Percentiles rank a stretch among this genome's conserved stretches.
phyloP scores from a whole-genome alignment of 2,329 filamentous ascomycete species.

The Epichloe bromicola region DNA sequence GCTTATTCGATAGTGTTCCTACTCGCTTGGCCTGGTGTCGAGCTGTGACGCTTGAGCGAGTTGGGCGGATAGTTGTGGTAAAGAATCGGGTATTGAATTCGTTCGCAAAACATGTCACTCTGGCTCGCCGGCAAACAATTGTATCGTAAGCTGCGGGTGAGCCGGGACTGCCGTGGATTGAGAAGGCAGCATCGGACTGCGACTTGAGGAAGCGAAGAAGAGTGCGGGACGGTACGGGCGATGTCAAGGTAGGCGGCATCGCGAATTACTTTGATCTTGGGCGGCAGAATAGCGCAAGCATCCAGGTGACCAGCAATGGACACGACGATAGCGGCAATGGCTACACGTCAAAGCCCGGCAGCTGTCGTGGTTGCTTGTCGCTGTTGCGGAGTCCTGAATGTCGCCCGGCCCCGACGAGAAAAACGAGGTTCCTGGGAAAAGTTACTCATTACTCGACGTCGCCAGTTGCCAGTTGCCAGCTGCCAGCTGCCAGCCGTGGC shows the following conservation, averaged over 20 bases:
- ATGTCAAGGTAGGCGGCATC: slow-evolving; percentile 32
- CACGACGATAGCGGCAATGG: slow-evolving; percentile 4
- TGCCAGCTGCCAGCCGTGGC: background rate
- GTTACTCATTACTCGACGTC: background rate
- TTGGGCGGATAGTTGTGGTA: background rate
- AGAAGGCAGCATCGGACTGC: slow-evolving; percentile 51
- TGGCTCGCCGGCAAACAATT: slow-evolving; percentile 10
- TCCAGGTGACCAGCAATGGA: slow-evolving; percentile 6
- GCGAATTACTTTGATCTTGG: slow-evolving; percentile 9
- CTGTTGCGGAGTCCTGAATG: background rate
- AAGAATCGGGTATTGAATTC: background rate
- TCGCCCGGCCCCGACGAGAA: background rate
- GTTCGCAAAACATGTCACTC: slow-evolving; percentile 3
- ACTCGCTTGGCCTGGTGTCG: background rate
- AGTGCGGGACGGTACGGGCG: slow-evolving; percentile 36
- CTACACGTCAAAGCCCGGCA: slow-evolving; percentile 2
- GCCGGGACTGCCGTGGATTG: slow-evolving; percentile 21
- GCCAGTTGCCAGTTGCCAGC: background rate
- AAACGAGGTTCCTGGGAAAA: background rate
- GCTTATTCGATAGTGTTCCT: background rate
- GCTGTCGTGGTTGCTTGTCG: background rate
- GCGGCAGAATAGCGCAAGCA: slow-evolving; percentile 4
- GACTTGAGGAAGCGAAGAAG: slow-evolving; percentile 62
- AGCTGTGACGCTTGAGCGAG: background rate
- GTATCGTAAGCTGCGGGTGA: slow-evolving; percentile 5